Evolutionary conservation across 306 rosid species (phyloP).

Genomic region (Mucuna pruriens): DNA sequence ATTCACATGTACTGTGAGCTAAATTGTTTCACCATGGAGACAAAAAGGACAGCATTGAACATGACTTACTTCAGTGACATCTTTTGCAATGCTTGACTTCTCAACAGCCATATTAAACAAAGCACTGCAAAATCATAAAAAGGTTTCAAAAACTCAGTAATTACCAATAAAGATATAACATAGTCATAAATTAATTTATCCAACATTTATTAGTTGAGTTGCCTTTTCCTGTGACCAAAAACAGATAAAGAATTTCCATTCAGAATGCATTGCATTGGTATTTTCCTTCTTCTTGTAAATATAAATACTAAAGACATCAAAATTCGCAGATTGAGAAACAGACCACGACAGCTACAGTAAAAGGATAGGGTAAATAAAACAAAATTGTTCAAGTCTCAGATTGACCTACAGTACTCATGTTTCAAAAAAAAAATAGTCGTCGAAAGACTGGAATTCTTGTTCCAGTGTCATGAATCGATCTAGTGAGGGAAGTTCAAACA

Average conservation of each 20-base stretch:
- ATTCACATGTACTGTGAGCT: constrained; percentile 7
- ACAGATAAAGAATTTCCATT: background rate
- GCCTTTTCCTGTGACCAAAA: constrained; percentile 3
- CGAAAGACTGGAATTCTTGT: constrained; percentile 1
- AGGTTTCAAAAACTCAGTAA: background rate
- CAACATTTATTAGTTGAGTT: background rate
- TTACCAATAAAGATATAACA: background rate
- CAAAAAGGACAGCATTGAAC: background rate
- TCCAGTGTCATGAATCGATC: background rate
- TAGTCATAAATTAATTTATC: background rate
- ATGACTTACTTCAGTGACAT: constrained; percentile 79
- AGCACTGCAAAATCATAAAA: constrained; percentile 44
- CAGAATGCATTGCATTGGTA: background rate
- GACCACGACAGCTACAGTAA: background rate
- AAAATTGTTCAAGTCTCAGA: background rate
- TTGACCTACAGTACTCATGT: background rate
- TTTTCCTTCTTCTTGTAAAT: background rate
- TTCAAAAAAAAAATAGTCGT: background rate
- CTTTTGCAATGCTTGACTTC: constrained; percentile 73
- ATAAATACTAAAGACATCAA: background rate
- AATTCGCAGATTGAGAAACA: background rate
- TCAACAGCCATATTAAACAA: constrained; percentile 69
- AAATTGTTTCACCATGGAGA: background rate
- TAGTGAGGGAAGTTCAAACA: background rate
- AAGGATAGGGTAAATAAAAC: background rate